Percentiles rank a stretch among this genome's conserved stretches.
Conservation (phyloP, 768 basidiomycete genomes). For the Kwoniella botswanensis region DNA sequence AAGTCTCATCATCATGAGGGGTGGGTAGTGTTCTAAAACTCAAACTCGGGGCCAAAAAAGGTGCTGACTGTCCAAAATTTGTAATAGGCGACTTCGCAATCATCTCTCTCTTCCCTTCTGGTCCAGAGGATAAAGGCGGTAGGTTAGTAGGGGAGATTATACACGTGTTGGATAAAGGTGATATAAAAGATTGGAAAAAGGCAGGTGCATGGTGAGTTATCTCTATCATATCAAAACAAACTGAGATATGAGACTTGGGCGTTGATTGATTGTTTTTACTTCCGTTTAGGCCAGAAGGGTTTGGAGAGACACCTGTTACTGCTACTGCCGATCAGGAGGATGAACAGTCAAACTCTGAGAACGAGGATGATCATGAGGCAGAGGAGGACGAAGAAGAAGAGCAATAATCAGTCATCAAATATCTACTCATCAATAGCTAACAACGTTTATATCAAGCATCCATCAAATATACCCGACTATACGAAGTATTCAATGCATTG, state of each 20-base stretch:
- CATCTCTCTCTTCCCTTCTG: slow-evolving; percentile 34
- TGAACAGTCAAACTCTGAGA: slow-evolving; percentile 58
- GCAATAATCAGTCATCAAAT: not conserved
- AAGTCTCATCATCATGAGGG: slow-evolving; percentile 29
- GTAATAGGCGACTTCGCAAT: slow-evolving; percentile 41
- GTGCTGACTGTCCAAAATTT: no score
- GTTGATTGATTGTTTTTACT: not conserved
- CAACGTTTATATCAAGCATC: not conserved
- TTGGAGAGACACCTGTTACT: slow-evolving; percentile 27
- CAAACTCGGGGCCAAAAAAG: no score
- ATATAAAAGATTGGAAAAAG: slow-evolving; percentile 48
- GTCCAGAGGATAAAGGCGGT: slow-evolving; percentile 30
- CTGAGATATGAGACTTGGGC: not conserved
- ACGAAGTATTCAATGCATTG: not conserved
- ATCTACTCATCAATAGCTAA: not conserved
- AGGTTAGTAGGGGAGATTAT: slow-evolving; percentile 43
- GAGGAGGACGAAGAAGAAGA: slow-evolving; percentile 17
- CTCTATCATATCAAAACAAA: no score
- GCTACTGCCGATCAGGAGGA: slow-evolving; percentile 36
- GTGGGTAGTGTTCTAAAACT: slow-evolving; percentile 13
- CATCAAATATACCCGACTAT: not conserved
- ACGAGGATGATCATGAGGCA: slow-evolving; percentile 16
- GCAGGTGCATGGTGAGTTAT: slow-evolving; percentile 44
- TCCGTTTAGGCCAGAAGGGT: slow-evolving; percentile 37
- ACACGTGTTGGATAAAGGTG: slow-evolving; percentile 33